Conservation (phyloP, 345 rosid genomes). For the Eucalyptus dawsonii region DNA sequence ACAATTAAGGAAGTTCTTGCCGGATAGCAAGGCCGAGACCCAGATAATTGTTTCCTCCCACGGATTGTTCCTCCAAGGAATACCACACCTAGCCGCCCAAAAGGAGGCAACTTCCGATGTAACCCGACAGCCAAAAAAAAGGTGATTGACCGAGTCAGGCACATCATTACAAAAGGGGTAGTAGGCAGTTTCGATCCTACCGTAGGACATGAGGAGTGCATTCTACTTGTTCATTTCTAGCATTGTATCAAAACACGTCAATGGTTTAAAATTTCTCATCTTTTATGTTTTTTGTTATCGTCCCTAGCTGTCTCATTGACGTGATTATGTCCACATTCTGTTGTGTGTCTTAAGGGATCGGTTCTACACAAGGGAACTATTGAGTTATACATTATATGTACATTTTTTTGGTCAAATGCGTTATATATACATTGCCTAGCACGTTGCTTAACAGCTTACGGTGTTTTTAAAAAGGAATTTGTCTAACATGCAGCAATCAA, state of each 20-base stretch:
- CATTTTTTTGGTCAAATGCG: neutral
- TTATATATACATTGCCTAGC: neutral
- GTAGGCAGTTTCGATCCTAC: too few species aligned
- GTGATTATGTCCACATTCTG: rapidly evolving
- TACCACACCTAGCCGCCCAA: too few species aligned
- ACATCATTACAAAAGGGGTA: too few species aligned
- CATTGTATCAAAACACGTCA: neutral
- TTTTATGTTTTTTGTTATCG: neutral
- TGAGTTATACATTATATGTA: neutral
- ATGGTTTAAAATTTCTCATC: neutral
- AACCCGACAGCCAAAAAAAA: too few species aligned
- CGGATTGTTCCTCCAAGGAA: too few species aligned
- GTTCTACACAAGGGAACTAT: rapidly evolving
- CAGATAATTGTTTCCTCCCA: too few species aligned
- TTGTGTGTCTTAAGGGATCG: neutral
- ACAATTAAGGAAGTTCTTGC: too few species aligned
- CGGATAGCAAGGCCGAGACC: too few species aligned
- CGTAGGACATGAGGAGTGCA: too few species aligned
- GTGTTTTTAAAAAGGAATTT: neutral
- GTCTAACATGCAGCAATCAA: neutral
- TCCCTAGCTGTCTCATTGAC: neutral
- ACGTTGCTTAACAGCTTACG: neutral
- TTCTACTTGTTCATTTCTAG: neutral
- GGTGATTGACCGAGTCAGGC: too few species aligned
- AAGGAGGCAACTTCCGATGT: too few species aligned